Evolutionary conservation across 2,329 filamentous ascomycete genomes (phyloP), one percentile per base, ranked within the genome.

Genomic region (Dactylonectria macrodidyma): DNA sequence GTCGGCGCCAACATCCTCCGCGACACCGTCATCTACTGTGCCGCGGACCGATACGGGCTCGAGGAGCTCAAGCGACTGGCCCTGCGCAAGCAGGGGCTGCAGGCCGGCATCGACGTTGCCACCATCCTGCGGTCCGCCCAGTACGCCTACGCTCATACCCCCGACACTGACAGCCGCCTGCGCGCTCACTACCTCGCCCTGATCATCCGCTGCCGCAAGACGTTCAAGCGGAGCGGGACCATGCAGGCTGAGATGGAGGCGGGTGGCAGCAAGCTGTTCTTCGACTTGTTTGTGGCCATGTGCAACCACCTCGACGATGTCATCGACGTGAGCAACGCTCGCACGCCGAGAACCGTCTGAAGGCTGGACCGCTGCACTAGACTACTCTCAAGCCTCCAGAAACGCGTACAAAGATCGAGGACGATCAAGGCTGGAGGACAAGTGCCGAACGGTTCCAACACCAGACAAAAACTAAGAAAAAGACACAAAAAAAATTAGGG

Each of bases 171-270:
- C 86, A 95, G 93, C 80, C 90, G 92, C 78, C 91, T 98, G 83
- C 95, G 95, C 86, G 95, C 95, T 87, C 95, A 97, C 87, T 98
- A 97, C 88, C 91, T 98, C 82, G 94, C 95, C 81, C 90, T 98
- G 84, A 97, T 98, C 84, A 97, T 98, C 87, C 92, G 95, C 86
- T 95, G 93, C 88, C 94, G 95, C 83, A 95, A 95, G 87, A 97
- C 94, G 79, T 98, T 98, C 84, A 98, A 97, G 92, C 91, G 93
- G 84, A 97, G 95, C 86, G 95, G 95, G 84, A 98, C 95, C 83
- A 97, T 98, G 95, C 95, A 98, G 89, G 92, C 93, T 86, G 95
- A 98, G 87, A 98, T 98, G 95, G 94, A 97, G 87, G 91, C 91
- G 83, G 95, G 95, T 82, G 95, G 85, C 78, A 88, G 90, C 84